Base-by-base conservation (phyloP, 1,284 basidiomycete genomes). In the Cryptococcus sp. region DNA sequence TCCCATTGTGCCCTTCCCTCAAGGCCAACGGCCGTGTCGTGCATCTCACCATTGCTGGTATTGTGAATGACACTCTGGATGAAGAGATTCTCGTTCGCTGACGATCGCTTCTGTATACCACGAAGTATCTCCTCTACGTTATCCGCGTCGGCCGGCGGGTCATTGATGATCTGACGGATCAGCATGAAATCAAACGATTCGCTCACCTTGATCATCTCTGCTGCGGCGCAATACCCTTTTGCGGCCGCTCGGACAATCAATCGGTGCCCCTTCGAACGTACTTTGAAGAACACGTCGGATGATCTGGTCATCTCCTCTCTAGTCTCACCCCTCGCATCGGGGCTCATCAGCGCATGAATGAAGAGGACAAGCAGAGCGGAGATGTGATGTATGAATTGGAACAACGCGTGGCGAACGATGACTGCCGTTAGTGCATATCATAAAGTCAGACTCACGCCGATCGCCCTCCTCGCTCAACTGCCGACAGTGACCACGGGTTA, bases 201-300 rank as follows among this genome's bases (percentile, higher is more conserved):
- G 30, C 48, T 46, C 47, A 58, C 57, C 27, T 50, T 54, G 23
- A 49, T 51, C 57, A 58, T 58, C 40, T 58, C 57, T 30, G 48
- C 46, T 1, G 48, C 52, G 15, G 54, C 23, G 25, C 47, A 46
- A 41, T n/a, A 47, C 19, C 52, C 47, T 30, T 58, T 58, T 3
- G 47, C 57, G 8, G 57, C 51, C 13, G 47, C 19, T 39, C 40
- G 16, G 10, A 42, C 39, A 50, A 53, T 51, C 10, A 49, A 23
- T 39, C 39, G 42, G 5, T 54, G 25, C 19, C 47, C 47, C 16
- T 22, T 25, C 10, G 40, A n/a, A 20, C 35, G 42, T 17, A 48
- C 47, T 35, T 53, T 27, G 20, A 27, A 11, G 45, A 58, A 54
- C 11, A 25, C 39, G 13, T 42, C 51, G 5, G 45, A 23, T 13